phyloP scores from a whole-genome alignment of 768 basidiomycete species.

The Lactarius tabidus region DNA sequence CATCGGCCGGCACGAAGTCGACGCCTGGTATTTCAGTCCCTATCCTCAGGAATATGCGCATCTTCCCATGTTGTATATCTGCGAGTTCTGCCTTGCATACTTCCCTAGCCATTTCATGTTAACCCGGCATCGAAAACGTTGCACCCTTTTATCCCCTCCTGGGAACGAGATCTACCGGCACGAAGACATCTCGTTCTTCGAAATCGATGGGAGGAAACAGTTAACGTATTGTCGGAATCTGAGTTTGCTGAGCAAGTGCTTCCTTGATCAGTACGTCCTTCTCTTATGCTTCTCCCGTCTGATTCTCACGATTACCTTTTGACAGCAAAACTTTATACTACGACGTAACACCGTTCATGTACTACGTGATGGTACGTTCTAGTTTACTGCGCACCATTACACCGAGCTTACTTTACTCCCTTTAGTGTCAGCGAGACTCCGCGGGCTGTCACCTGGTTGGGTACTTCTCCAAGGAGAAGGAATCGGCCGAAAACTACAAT shows the following conservation, averaged over 20 bases:
- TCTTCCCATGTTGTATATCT: slow-evolving; percentile 91
- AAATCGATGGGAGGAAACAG: slow-evolving; percentile 96
- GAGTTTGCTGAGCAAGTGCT: slow-evolving; percentile 94
- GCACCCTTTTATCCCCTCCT: slow-evolving; percentile 89
- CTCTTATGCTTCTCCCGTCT: slow-evolving; percentile 3
- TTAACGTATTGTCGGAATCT: slow-evolving; percentile 96
- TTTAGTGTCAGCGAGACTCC: slow-evolving; percentile 77
- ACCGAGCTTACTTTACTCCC: slow-evolving; percentile 17
- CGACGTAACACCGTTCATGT: slow-evolving; percentile 99
- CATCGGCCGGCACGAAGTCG: slow-evolving; percentile 95
- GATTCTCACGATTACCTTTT: neutral
- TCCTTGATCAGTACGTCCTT: slow-evolving; percentile 87
- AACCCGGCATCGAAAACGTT: slow-evolving; percentile 84
- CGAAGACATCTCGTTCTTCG: slow-evolving; percentile 96
- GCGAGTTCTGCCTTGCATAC: slow-evolving; percentile 96
- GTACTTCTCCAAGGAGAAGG: slow-evolving; percentile 99
- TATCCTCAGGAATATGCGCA: slow-evolving; percentile 99
- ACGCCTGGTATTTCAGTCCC: slow-evolving; percentile 99
- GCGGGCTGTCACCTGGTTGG: slow-evolving; percentile 92
- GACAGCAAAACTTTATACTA: slow-evolving; percentile 95
- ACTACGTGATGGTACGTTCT: slow-evolving; percentile 88
- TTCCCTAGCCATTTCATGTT: slow-evolving; percentile 91
- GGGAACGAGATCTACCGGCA: slow-evolving; percentile 99
- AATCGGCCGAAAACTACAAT: slow-evolving; percentile 96
- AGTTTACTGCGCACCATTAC: neutral